These are phyloP conservation scores for Brasilioporus rufonigricans DNA, from an alignment of 768 basidiomycete genomes.

Conservation along the genomic window DNA sequence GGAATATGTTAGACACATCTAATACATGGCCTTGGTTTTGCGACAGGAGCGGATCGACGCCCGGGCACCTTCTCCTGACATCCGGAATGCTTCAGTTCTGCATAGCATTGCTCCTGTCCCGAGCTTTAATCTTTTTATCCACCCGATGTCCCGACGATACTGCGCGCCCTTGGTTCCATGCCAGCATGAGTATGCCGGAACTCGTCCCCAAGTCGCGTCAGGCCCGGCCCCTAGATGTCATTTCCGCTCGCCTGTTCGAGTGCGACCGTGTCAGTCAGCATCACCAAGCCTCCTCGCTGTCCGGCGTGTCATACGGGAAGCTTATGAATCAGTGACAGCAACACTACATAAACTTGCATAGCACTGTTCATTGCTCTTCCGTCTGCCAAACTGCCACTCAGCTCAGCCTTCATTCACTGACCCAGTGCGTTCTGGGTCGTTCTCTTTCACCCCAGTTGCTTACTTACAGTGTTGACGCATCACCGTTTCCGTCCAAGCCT, in stretches of 20 bases:
- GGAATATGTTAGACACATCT: not conserved
- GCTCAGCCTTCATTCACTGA: not conserved
- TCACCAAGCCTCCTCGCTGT: not conserved
- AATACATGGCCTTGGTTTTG: constrained; percentile 5
- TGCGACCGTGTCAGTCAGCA: constrained; percentile 9
- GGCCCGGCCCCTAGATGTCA: constrained; percentile 10
- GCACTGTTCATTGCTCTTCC: not conserved
- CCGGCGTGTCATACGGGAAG: not conserved
- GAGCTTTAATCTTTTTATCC: not conserved
- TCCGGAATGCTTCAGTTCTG: not conserved
- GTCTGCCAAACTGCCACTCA: constrained; percentile 10
- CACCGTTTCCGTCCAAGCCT: constrained; percentile 6
- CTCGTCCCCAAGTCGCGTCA: not conserved
- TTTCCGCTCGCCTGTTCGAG: constrained; percentile 12
- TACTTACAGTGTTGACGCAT: constrained; percentile 16
- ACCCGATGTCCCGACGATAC: not conserved
- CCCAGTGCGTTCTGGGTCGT: constrained; percentile 1
- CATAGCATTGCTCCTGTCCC: not conserved
- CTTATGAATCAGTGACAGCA: constrained; percentile 8
- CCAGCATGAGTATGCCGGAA: constrained; percentile 2
- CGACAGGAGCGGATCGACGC: constrained; percentile 26
- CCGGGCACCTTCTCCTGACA: not conserved
- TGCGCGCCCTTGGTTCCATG: not conserved
- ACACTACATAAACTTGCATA: constrained; percentile 6
- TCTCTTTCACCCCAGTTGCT: constrained; percentile 6